Evolutionary conservation across 305 asterid species (phyloP).

Genomic region (Ilex paraguariensis): DNA sequence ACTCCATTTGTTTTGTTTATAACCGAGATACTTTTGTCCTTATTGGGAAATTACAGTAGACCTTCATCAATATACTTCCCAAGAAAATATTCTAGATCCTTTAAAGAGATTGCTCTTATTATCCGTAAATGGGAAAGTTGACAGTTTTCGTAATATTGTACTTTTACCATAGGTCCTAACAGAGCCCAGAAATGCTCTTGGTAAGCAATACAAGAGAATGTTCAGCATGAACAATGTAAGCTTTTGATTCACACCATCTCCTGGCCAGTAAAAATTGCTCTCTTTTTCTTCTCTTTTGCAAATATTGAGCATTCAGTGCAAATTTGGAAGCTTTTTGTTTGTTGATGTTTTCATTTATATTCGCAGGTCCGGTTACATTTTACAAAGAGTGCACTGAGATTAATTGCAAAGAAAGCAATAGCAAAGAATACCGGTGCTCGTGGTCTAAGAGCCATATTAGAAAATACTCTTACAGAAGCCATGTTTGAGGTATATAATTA

Average conservation of each 20-base stretch:
- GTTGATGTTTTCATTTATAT: slow-evolving; percentile 12
- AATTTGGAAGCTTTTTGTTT: slow-evolving; percentile 8
- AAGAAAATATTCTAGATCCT: too few relatives aligned
- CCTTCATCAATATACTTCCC: too few relatives aligned
- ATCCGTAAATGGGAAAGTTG: too few relatives aligned
- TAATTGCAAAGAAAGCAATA: slow-evolving; percentile 70
- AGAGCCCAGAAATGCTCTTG: slow-evolving; percentile 75
- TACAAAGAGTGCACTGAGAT: slow-evolving; percentile 47
- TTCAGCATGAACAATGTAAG: slow-evolving; percentile 70
- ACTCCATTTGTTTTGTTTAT: too few relatives aligned
- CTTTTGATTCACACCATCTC: slow-evolving; percentile 10
- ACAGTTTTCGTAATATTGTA: background rate
- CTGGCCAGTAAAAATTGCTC: too few relatives aligned
- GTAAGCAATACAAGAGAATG: slow-evolving; percentile 82
- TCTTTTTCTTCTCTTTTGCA: too few relatives aligned
- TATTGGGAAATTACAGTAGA: too few relatives aligned
- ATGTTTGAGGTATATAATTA: slow-evolving; percentile 63
- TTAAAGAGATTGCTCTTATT: too few relatives aligned
- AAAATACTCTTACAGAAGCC: slow-evolving; percentile 70
- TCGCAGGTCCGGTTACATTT: slow-evolving; percentile 60
- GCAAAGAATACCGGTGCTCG: slow-evolving; percentile 75
- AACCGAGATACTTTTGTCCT: too few relatives aligned
- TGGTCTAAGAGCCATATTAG: slow-evolving; percentile 79
- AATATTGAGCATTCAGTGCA: background rate
- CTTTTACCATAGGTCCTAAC: slow-evolving; percentile 54